Evolutionary conservation across 495 filamentous ascomycete species (phyloP).

Genomic region (Tricharina praecox): DNA sequence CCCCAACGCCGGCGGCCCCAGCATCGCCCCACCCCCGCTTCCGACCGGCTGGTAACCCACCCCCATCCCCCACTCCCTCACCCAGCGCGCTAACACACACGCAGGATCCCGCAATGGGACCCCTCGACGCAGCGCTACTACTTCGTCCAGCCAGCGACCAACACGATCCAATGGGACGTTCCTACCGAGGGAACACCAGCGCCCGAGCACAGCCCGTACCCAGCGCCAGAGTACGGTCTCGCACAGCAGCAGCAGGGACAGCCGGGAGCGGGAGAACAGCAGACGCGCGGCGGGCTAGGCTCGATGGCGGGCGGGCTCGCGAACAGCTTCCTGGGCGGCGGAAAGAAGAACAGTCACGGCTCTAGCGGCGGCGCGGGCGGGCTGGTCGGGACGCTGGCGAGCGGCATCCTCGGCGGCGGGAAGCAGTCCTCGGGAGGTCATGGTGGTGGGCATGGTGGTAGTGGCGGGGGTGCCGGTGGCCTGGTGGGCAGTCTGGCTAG

Average conservation of each 20-base stretch:
- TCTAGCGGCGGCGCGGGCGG: slow-evolving; percentile 15
- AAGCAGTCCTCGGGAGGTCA: slow-evolving; percentile 11
- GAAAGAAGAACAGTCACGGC: slow-evolving; percentile 11
- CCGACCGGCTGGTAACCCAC: slow-evolving; percentile 46
- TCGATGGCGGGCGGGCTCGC: slow-evolving; percentile 22
- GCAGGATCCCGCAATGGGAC: slow-evolving; percentile 67
- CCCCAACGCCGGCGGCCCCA: slow-evolving; percentile 51
- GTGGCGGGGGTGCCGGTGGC: slow-evolving; percentile 11
- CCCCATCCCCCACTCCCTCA: background rate
- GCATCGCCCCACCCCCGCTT: slow-evolving; percentile 48
- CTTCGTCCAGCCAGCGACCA: slow-evolving; percentile 60
- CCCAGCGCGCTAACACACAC: slow-evolving; percentile 1
- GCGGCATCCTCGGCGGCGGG: slow-evolving; percentile 17
- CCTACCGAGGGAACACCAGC: no score
- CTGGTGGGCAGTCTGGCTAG: slow-evolving; percentile 22
- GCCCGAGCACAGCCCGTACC: slow-evolving; percentile 12
- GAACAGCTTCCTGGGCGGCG: slow-evolving; percentile 18
- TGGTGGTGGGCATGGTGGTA: background rate
- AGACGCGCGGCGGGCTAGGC: slow-evolving; percentile 8
- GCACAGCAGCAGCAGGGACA: background rate
- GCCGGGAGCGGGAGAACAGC: background rate
- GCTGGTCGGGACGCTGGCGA: slow-evolving; percentile 16
- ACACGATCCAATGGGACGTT: slow-evolving; percentile 60
- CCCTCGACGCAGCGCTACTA: slow-evolving; percentile 57
- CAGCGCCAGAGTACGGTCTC: background rate